Percentiles rank a stretch among this genome's conserved stretches.
These are phyloP conservation scores for Tuctoria greenei DNA, from an alignment of 176 grass and related monocot genomes.

Conservation along the genomic window DNA sequence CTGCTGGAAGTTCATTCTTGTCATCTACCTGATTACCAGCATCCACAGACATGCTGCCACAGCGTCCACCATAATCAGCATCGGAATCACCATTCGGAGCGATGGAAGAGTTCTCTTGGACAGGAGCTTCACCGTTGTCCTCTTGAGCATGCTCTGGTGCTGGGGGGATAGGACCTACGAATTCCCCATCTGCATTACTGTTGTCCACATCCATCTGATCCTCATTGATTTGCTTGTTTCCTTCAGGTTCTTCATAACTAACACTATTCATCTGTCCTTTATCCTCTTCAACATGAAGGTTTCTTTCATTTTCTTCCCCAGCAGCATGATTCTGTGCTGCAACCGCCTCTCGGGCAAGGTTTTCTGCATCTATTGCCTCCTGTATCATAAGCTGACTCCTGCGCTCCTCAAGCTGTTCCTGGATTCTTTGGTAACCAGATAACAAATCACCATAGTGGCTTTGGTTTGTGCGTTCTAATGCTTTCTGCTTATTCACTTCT, in stretches of 20 bases:
- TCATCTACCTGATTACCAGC: conserved; percentile 5
- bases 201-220: conserved; percentile 44
- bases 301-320: conserved; percentile 39
- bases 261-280: background rate
- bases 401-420: conserved; percentile 58
- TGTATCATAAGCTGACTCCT: conserved; percentile 47
- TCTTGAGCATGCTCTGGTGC: conserved; percentile 19
- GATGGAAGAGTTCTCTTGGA: conserved; percentile 1
- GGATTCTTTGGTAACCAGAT: conserved; percentile 52
- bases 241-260: conserved; percentile 27
- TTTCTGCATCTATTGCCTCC: conserved; percentile 39
- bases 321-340: conserved; percentile 4
- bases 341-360: conserved; percentile 14
- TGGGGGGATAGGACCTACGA: conserved; percentile 36
- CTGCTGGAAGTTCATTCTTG: background rate
- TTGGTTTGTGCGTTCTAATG: conserved; percentile 63
- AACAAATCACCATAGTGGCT: conserved; percentile 67
- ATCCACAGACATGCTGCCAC: conserved; percentile 11
- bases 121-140: background rate
- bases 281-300: conserved; percentile 16
- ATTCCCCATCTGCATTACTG: conserved; percentile 8
- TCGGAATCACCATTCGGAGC: background rate
- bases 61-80: background rate
- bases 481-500: conserved; percentile 88
- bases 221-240: conserved; percentile 24